A percentile compares a stretch with the other conserved stretches of the same genome.
Evolutionary conservation across 179 eudicot genomes (phyloP).

Genomic region (Nepenthes alata): DNA sequence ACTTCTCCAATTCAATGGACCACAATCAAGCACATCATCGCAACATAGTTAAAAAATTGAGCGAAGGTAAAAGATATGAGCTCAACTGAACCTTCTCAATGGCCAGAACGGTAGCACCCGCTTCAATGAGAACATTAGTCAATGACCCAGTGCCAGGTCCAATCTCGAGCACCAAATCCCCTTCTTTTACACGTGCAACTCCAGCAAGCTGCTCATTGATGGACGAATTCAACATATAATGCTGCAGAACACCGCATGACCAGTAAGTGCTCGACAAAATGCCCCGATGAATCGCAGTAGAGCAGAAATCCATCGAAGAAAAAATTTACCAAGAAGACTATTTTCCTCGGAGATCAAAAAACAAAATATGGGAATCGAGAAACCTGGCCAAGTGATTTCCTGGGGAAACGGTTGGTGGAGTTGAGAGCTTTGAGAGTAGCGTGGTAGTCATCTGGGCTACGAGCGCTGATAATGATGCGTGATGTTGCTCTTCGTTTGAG

Average conservation of each 20-base stretch:
- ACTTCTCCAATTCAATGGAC: not conserved
- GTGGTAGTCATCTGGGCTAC: slow-evolving; percentile 53
- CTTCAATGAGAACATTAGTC: slow-evolving; percentile 68
- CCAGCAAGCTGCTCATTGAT: slow-evolving; percentile 63
- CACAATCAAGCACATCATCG: no score
- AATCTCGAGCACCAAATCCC: slow-evolving; percentile 85
- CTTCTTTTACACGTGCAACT: slow-evolving; percentile 62
- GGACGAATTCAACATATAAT: slow-evolving; percentile 71
- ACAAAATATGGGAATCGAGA: not conserved
- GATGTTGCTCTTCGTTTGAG: slow-evolving; percentile 11
- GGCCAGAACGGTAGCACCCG: slow-evolving; percentile 86
- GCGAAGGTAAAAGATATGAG: no score
- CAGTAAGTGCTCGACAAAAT: slow-evolving; percentile 38
- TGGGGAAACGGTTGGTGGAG: slow-evolving; percentile 64
- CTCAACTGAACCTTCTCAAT: slow-evolving; percentile 54
- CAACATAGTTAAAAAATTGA: no score
- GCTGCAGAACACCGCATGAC: slow-evolving; percentile 36
- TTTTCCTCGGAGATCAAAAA: not conserved
- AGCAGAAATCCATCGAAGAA: not conserved
- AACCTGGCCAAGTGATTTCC: slow-evolving; percentile 94
- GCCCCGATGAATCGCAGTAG: slow-evolving; percentile 10
- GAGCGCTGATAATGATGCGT: slow-evolving; percentile 19
- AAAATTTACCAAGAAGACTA: not conserved
- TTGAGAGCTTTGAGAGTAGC: slow-evolving; percentile 85
- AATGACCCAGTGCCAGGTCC: slow-evolving; percentile 96